Percentiles rank a stretch among this genome's conserved stretches.
phyloP scores from a whole-genome alignment of 805 yeast genomes.

The Nakazawaea anatomiae region DNA sequence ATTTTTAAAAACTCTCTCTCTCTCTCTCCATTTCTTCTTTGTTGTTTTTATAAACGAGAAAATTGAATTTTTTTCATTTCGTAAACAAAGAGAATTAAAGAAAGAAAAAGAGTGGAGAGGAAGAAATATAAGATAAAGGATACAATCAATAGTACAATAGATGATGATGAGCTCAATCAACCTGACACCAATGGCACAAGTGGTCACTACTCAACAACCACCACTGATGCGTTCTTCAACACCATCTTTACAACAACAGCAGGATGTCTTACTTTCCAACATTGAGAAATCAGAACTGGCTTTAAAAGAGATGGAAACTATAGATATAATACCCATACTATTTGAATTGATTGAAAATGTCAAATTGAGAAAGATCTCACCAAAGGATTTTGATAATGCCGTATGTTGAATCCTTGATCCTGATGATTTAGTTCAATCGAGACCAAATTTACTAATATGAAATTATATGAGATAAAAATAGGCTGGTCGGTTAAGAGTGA shows the following conservation, averaged over 20 bases:
- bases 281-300: slow-evolving; percentile 12
- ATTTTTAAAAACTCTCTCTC: neutral
- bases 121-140: too few relatives aligned
- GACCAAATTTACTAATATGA: neutral
- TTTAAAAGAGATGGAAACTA: slow-evolving; percentile 24
- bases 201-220: neutral
- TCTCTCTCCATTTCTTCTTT: neutral
- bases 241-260: slow-evolving; percentile 7
- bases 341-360: slow-evolving; percentile 34
- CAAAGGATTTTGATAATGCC: slow-evolving; percentile 37
- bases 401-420: slow-evolving; percentile 18
- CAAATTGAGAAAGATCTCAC: slow-evolving; percentile 31
- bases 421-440: neutral
- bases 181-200: slow-evolving; percentile 1
- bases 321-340: slow-evolving; percentile 33
- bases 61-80: neutral
- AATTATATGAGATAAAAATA: slow-evolving; percentile 3
- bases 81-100: too few relatives aligned
- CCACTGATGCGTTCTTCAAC: neutral
- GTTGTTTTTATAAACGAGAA: slow-evolving; percentile 4
- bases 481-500: slow-evolving; percentile 39
- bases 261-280: neutral
- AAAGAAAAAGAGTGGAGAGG: too few relatives aligned
- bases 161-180: neutral
- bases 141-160: neutral